Conservation (phyloP, 768 basidiomycete genomes). For the Russula virescens region DNA sequence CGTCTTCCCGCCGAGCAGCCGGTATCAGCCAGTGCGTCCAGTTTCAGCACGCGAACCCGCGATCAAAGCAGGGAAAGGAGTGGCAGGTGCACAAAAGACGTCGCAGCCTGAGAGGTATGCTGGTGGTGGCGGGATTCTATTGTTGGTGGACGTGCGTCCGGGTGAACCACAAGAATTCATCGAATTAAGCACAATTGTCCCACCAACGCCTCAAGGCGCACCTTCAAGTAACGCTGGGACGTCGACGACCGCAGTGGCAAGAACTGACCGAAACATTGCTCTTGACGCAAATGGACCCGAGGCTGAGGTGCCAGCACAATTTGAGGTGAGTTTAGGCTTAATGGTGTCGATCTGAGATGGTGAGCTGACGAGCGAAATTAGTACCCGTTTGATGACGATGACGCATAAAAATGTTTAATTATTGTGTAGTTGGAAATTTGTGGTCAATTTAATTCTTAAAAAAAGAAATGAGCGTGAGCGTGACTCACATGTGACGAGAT, state of each 20-base stretch:
- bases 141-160: constrained; percentile 70
- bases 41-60: constrained; percentile 43
- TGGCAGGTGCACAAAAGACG: constrained; percentile 27
- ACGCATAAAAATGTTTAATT: constrained; percentile 27
- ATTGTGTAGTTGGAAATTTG: background rate
- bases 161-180: constrained; percentile 73
- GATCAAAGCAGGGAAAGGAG: constrained; percentile 27
- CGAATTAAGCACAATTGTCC: constrained; percentile 40
- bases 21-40: constrained; percentile 86
- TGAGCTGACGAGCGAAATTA: constrained; percentile 45
- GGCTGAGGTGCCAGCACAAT: constrained; percentile 68
- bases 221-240: constrained; percentile 31
- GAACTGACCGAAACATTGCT: constrained; percentile 44
- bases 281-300: constrained; percentile 69
- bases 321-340: constrained; percentile 58
- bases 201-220: constrained; percentile 22
- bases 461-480: constrained; percentile 7
- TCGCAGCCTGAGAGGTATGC: constrained; percentile 53
- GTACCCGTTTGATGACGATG: constrained; percentile 77
- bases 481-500: constrained; percentile 15
- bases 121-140: constrained; percentile 83
- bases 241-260: constrained; percentile 28
- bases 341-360: background rate
- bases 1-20: constrained; percentile 68
- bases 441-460: background rate